phyloP scores from a whole-genome alignment of 1,139 yeast genomes.

The Scheffersomyces segobiensis region DNA sequence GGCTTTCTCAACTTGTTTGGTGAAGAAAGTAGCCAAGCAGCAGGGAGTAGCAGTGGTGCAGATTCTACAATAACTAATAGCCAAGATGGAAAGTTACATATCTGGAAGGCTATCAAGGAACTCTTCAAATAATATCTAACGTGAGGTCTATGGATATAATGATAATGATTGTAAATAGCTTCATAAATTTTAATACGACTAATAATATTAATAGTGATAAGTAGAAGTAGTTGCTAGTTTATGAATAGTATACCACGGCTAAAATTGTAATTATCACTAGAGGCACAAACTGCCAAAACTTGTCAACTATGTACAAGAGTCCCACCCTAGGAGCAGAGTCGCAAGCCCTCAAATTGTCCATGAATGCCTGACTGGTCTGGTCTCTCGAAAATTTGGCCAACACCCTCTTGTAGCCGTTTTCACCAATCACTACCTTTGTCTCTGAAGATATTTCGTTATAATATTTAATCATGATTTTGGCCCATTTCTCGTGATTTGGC shows the following conservation, averaged over 20 bases:
- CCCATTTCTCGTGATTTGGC: slow-evolving; percentile 63
- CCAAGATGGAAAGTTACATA: slow-evolving; percentile 21
- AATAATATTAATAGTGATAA: no score
- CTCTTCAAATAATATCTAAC: slow-evolving; percentile 21
- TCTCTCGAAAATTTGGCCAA: slow-evolving; percentile 56
- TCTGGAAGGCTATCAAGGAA: slow-evolving; percentile 38
- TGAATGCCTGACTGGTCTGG: slow-evolving; percentile 60
- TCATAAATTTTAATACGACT: background rate
- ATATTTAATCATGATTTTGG: slow-evolving; percentile 50
- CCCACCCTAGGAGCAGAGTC: slow-evolving; percentile 5
- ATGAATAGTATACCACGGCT: slow-evolving; percentile 5
- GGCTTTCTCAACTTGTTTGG: slow-evolving; percentile 12
- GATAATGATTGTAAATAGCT: background rate
- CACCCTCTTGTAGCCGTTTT: slow-evolving; percentile 55
- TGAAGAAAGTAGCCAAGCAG: slow-evolving; percentile 5
- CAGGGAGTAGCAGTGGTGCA: slow-evolving; percentile 4
- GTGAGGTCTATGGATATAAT: background rate
- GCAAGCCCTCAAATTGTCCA: slow-evolving; percentile 18
- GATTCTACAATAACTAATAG: slow-evolving; percentile 12
- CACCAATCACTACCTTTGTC: slow-evolving; percentile 37
- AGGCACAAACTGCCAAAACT: slow-evolving; percentile 17
- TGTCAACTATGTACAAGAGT: slow-evolving; percentile 8
- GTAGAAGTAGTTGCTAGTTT: background rate
- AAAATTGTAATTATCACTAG: slow-evolving; percentile 9
- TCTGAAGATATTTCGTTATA: slow-evolving; percentile 28